phyloP scores from a whole-genome alignment of 495 filamentous ascomycete species.

The Lepraria neglecta region DNA sequence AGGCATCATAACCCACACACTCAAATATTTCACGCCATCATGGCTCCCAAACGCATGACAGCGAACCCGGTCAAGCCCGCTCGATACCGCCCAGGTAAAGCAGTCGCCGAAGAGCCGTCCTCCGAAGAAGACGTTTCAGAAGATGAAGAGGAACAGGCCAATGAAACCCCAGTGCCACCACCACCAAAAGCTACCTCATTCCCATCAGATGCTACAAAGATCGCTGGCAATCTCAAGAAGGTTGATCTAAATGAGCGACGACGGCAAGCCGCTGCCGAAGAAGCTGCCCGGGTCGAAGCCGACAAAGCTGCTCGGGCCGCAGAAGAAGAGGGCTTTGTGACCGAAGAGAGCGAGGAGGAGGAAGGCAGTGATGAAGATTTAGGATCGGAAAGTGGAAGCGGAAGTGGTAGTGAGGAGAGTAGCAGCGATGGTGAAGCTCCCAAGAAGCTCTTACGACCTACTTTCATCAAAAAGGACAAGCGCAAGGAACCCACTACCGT shows the following conservation, averaged over 20 bases:
- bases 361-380: conserved; percentile 46
- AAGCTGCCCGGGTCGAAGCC: conserved; percentile 36
- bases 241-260: conserved; percentile 57
- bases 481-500: conserved; percentile 41
- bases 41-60: conserved; percentile 92
- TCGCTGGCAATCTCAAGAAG: conserved; percentile 56
- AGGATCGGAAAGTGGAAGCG: conserved; percentile 25
- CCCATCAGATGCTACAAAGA: conserved; percentile 44
- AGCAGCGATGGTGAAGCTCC: conserved; percentile 71
- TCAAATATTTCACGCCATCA: conserved; percentile 35
- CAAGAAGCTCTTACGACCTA: conserved; percentile 72
- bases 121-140: conserved; percentile 55
- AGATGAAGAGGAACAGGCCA: conserved; percentile 39
- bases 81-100: conserved; percentile 82
- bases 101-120: conserved; percentile 58
- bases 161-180: conserved; percentile 42
- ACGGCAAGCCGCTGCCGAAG: conserved; percentile 42
- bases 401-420: conserved; percentile 43
- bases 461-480: conserved; percentile 81
- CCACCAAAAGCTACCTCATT: conserved; percentile 54
- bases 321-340: conserved; percentile 71
- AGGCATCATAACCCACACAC: background rate
- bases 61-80: conserved; percentile 79
- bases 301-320: conserved; percentile 33
- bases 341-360: conserved; percentile 51